Evolutionary conservation across 148 eudicot species (phyloP).

Genomic region (Rhododendron vialii): DNA sequence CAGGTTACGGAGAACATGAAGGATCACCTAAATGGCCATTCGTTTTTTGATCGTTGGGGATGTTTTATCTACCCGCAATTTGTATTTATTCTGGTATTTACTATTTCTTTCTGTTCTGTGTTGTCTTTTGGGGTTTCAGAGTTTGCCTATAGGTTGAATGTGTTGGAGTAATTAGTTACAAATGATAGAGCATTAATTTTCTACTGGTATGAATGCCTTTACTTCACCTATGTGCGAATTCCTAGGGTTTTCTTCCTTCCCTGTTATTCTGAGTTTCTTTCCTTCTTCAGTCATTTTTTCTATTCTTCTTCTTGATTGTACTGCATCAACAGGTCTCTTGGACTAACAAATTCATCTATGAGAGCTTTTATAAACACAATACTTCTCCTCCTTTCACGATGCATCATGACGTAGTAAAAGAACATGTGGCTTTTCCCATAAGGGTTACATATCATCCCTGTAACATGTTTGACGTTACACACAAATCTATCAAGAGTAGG

Average conservation of each 20-base stretch:
- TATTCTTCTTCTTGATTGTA: background rate
- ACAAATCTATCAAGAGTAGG: background rate
- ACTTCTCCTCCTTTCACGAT: background rate
- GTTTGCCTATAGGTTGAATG: background rate
- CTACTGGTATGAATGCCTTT: background rate
- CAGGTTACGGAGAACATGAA: background rate
- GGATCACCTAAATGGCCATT: background rate
- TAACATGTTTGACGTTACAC: background rate
- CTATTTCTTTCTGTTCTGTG: background rate
- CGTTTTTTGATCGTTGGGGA: background rate
- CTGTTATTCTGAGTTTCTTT: background rate
- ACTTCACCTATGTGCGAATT: background rate
- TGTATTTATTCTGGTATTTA: background rate
- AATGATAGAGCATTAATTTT: background rate
- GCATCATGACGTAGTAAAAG: background rate
- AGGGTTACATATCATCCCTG: background rate
- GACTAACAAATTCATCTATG: background rate
- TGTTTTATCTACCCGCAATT: background rate
- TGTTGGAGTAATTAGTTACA: background rate
- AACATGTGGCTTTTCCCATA: background rate
- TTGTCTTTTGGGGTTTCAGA: background rate
- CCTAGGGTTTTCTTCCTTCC: background rate
- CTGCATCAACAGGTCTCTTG: background rate
- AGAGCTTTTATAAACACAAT: background rate
- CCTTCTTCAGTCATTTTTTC: background rate